Base-by-base conservation (phyloP, 306 rosid species). In the Cotoneaster glaucophyllus region DNA sequence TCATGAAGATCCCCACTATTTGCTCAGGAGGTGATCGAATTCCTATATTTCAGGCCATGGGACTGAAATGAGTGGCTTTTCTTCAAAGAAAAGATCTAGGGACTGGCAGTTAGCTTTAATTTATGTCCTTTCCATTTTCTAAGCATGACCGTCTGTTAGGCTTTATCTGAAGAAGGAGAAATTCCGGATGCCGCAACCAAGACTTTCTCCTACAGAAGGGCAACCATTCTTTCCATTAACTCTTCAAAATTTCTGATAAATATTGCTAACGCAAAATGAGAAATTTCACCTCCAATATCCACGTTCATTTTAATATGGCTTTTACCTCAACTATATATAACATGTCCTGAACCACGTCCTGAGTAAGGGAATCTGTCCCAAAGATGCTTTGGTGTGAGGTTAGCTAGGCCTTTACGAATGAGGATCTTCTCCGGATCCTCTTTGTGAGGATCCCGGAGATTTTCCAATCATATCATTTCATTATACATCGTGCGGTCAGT, bases 381-480 rank as follows among this genome's bases (percentile, higher is more conserved):
- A 64, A 64, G 5, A 31, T 31, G 68, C 44, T 64, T 18, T 64
- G 13, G 68, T 63, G 58, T 74, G 64, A 58, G 64, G 4, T 24
- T n/a, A 5, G 64, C 17, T 58, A 11, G 64, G 18, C 18, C 4
- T 22, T 57, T 37, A 1, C 10, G 41, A 37, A 37, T 7, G 2
- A 37, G 41, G 41, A 6, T 6, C 2, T 7, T 34, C 39, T 34
- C 2, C 8, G 0, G 8, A 34, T 34, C 39, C 2, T 34, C 8
- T 34, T 34, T 34, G 39, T 34, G 8, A 34, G 39, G 8, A 7
- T 37, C 0, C 0, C 0, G 0, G 0, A 1, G 2, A 37, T 37
- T 0, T 37, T 37, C 9, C 0, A 37, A 37, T 37, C 0, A 37
- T 8, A 37, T 37, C 0, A 0, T 0, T 37, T 37, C 2, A 32